Conservation (phyloP, 352 stramenopile species). For the Pythium chondricola region DNA sequence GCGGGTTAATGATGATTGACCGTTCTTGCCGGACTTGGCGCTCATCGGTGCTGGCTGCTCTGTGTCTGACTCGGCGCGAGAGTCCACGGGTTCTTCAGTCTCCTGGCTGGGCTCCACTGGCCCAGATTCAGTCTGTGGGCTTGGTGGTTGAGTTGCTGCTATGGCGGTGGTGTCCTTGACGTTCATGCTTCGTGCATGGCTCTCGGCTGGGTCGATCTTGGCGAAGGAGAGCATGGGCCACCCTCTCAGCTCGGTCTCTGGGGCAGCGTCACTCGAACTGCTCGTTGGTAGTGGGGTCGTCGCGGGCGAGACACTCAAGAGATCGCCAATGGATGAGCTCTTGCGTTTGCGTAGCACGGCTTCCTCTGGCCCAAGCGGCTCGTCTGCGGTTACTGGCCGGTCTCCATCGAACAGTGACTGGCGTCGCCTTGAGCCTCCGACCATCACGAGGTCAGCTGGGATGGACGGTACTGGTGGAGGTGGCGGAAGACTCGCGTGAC, state of each 20-base stretch:
- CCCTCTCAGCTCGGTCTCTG: constrained; percentile 8
- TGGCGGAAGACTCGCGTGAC: constrained; percentile 44
- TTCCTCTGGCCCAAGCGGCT: not conserved
- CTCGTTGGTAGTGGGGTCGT: constrained; percentile 4
- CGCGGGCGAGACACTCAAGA: constrained; percentile 5
- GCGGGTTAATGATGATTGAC: constrained; percentile 32
- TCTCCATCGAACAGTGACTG: not conserved
- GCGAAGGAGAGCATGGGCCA: constrained; percentile 18
- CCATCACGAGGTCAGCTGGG: constrained; percentile 23
- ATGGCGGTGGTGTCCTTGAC: no score
- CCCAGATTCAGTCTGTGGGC: no score
- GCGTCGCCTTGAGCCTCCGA: constrained; percentile 1
- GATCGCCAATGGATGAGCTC: constrained; percentile 10
- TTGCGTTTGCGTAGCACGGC: constrained; percentile 1
- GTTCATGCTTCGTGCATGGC: constrained; percentile 17
- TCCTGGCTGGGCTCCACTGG: no score
- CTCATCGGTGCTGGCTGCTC: no score
- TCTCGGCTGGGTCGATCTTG: constrained; percentile 34
- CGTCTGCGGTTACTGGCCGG: no score
- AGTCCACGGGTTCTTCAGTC: not conserved
- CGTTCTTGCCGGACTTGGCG: constrained; percentile 1
- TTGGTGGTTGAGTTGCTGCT: no score
- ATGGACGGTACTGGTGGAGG: constrained; percentile 43
- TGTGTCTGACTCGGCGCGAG: constrained; percentile 12
- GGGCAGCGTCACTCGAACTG: not conserved